Conservation (phyloP, 805 yeast genomes). For the Wickerhamiella australiensis region DNA sequence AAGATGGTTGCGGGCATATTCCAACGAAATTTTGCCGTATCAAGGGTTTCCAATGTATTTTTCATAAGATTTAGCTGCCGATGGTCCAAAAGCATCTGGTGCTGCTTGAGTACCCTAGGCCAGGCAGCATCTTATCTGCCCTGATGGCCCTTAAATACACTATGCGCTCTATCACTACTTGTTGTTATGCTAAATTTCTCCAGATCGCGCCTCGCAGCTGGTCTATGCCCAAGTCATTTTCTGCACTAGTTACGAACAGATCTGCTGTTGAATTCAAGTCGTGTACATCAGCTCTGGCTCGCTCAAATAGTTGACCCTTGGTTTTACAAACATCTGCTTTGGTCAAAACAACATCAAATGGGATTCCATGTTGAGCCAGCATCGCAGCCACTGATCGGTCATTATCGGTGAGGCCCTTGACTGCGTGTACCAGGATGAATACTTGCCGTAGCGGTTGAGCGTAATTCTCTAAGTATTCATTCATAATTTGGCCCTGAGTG, state of each 20-base stretch:
- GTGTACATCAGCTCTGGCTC: neutral
- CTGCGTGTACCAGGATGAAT: constrained; percentile 50
- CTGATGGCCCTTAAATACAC: too few relatives aligned
- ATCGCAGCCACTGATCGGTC: constrained; percentile 44
- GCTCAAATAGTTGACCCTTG: neutral
- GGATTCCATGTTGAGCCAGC: constrained; percentile 43
- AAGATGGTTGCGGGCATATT: too few relatives aligned
- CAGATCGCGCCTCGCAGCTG: constrained; percentile 3
- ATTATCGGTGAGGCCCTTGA: constrained; percentile 44
- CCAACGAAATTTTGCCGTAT: too few relatives aligned
- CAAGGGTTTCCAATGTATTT: too few relatives aligned
- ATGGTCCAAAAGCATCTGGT: too few relatives aligned
- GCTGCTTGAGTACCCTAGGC: too few relatives aligned
- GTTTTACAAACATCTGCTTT: constrained; percentile 42
- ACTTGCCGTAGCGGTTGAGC: constrained; percentile 45
- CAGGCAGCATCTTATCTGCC: too few relatives aligned
- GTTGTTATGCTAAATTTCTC: constrained; percentile 23
- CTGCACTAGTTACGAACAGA: neutral
- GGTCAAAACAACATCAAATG: constrained; percentile 65
- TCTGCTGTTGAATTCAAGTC: neutral
- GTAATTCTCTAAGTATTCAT: constrained; percentile 43
- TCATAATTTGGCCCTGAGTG: constrained; percentile 57
- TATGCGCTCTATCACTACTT: too few relatives aligned
- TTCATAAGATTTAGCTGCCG: too few relatives aligned
- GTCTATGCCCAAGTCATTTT: neutral